A percentile compares a stretch with the other conserved stretches of the same genome.
Conservation (phyloP, 805 yeast genomes). For the baker's yeast (Saccharomyces cerevisiae) region DNA sequence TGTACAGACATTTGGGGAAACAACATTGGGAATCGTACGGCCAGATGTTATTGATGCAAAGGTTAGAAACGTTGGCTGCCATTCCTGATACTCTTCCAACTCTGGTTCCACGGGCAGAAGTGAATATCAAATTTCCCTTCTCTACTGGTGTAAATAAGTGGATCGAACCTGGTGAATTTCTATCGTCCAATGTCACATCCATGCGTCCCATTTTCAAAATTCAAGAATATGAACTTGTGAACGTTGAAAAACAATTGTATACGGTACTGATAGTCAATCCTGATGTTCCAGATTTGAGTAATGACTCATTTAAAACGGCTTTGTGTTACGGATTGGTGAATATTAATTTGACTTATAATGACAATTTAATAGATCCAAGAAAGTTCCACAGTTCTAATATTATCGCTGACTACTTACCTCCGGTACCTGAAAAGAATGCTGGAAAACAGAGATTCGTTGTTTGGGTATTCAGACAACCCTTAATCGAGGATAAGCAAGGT, state of each 20-base stretch:
- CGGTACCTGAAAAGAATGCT: conserved; percentile 82
- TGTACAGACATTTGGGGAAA: conserved; percentile 62
- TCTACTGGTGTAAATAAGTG: conserved; percentile 53
- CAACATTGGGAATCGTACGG: conserved; percentile 65
- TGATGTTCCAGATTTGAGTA: conserved; percentile 71
- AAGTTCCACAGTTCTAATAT: conserved; percentile 34
- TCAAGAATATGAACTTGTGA: conserved; percentile 54
- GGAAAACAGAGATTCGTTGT: conserved; percentile 75
- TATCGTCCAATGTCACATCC: conserved; percentile 66
- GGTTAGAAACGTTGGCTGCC: conserved; percentile 74
- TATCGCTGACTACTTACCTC: conserved; percentile 60
- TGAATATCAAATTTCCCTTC: conserved; percentile 67
- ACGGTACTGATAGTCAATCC: conserved; percentile 82
- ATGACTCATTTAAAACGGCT: conserved; percentile 61
- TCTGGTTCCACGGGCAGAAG: conserved; percentile 68
- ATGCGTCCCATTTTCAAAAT: conserved; percentile 72
- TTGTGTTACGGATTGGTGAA: conserved; percentile 73
- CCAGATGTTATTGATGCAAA: conserved; percentile 79
- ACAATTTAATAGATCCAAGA: conserved; percentile 42
- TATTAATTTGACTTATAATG: conserved; percentile 47
- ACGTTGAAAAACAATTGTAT: conserved; percentile 44
- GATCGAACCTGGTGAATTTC: conserved; percentile 69
- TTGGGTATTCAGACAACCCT: conserved; percentile 79
- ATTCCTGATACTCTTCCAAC: conserved; percentile 95
- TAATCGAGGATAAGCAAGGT: conserved; percentile 1